Conservation (phyloP, 2,329 filamentous ascomycete species). For the Colletotrichum abscissum region DNA sequence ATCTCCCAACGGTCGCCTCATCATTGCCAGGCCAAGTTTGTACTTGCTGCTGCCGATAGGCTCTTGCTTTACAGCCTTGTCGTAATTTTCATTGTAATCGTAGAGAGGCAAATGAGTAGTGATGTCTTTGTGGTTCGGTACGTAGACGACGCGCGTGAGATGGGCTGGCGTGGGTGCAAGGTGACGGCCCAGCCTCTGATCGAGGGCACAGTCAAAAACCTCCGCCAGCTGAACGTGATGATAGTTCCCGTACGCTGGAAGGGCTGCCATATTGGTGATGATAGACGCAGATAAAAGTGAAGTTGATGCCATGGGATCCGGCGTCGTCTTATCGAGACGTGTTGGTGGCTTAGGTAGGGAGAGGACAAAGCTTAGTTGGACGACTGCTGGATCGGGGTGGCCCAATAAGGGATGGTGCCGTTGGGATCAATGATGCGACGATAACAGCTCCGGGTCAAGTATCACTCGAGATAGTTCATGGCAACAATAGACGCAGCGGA, state of each 20-base stretch:
- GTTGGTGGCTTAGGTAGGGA: too few relatives aligned
- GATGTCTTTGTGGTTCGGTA: slow-evolving; percentile 23
- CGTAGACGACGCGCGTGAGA: slow-evolving; percentile 32
- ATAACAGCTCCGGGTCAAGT: background rate
- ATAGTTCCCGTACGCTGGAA: background rate
- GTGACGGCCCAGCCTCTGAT: slow-evolving; percentile 12
- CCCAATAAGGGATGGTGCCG: too few relatives aligned
- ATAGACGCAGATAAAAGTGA: background rate
- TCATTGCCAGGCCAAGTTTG: slow-evolving; percentile 30
- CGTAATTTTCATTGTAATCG: slow-evolving; percentile 27
- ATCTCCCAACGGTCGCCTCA: slow-evolving; percentile 32
- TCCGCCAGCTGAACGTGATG: background rate
- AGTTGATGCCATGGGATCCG: background rate
- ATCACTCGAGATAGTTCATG: background rate
- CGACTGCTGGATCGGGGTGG: too few relatives aligned
- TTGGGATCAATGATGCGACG: background rate
- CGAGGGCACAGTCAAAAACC: background rate
- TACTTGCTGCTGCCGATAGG: slow-evolving; percentile 31
- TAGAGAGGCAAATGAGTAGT: slow-evolving; percentile 35
- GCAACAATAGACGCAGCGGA: background rate
- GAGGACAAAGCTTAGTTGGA: background rate
- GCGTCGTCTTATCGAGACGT: background rate
- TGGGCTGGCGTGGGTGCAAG: slow-evolving; percentile 21
- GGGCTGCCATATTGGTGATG: slow-evolving; percentile 4
- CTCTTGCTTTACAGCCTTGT: slow-evolving; percentile 6